Base-by-base conservation (phyloP, 495 filamentous ascomycete species). In the Tuber calosporum region DNA sequence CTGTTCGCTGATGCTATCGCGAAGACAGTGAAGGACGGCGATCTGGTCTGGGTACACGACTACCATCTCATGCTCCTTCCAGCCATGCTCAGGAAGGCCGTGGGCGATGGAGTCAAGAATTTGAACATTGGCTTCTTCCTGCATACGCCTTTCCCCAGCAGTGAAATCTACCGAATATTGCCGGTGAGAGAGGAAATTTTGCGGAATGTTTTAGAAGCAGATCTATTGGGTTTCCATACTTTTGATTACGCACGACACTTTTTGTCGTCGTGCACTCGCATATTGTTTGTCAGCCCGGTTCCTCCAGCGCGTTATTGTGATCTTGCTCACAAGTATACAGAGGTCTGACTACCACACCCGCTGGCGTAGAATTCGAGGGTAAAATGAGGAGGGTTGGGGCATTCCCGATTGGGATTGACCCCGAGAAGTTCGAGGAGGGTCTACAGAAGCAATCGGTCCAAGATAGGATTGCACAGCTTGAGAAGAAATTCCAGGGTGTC, bases 21-120 rank as follows among this genome's bases (percentile, higher is more conserved):
- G 11, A 86, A 89, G 69, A 87, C 90, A 74, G 90, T 93, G 0
- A 85, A 90, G 75, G 88, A 91, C 70, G 93, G 92, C 53, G 91
- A 94, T 77, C 81, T 97, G 66, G 90, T 98, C 79, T 98, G 94
- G 94, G 90, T 98, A 0, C 94, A 98, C 81, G 94, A 98, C 82
- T 98, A 97, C 82, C 94, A 98, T 83, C 85, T 97, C 69, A 94
- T 98, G 91, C 87, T 98, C 2, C 84, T 98, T 30, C 94, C 94
- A 0, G 85, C 88, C 72, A 90, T 97, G 88, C 85, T 98, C 70
- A 90, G 94, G 71, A 88, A 95, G 69, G 90, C 93, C 77, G 85
- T 91, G 41, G 86, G 88, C 36, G 83, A 88, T 48, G 85, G 83
- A 48, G 90, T 91, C 79, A 92, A 91, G 82, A 88, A 91, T 71